Evolutionary conservation across 1,284 basidiomycete genomes (phyloP), one percentile per base, ranked within the genome.

Genomic region (Austropuccinia psidii): DNA sequence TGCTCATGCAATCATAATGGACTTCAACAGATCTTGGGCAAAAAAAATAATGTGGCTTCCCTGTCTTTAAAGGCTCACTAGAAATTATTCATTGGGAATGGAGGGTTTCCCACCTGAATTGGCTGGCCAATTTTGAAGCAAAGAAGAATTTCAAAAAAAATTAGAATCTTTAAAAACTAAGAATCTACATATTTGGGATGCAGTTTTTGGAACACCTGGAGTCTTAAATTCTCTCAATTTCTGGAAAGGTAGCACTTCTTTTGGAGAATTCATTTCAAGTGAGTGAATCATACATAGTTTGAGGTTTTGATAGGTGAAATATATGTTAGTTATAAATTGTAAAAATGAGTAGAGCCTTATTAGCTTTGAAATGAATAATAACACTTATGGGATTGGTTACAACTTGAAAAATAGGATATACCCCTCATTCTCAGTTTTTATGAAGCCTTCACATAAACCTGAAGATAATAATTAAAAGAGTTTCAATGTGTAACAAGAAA

Each of bases 171-270:
- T 62, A 9, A 57, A 55, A 39, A 72, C n/a, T 4, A 65, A 65
- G 39, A n/a, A 61, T n/a, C 33, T n/a, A 49, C 52, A 47, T 29
- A 50, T 72, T 31, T 61, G 55, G 68, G 31, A 64, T 35, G 27
- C n/a, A 17, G 50, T 21, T 37, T 58, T 58, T 58, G 55, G 55
- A 29, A 35, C 52, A 4, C 65, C 65, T 17, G 65, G 69, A 31
- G 49, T 57, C 4, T 35, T 39, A 19, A 72, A 65, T 37, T 8
- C 35, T 29, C 37, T 61, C 24, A 65, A 61, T 27, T 35, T 72
- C 24, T n/a, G 52, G 6, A 31, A 52, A 37, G 9, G 39, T 19
- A 37, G 21, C 8, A 19, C 21, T 17, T 27, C 54, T 5, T 54
- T 61, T 52, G 47, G 37, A n/a, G 58, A 62, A n/a, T n/a, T n/a